A percentile compares a stretch with the other conserved stretches of the same genome.
phyloP scores from a whole-genome alignment of 768 basidiomycete species.

The Macrocybe gigantea region DNA sequence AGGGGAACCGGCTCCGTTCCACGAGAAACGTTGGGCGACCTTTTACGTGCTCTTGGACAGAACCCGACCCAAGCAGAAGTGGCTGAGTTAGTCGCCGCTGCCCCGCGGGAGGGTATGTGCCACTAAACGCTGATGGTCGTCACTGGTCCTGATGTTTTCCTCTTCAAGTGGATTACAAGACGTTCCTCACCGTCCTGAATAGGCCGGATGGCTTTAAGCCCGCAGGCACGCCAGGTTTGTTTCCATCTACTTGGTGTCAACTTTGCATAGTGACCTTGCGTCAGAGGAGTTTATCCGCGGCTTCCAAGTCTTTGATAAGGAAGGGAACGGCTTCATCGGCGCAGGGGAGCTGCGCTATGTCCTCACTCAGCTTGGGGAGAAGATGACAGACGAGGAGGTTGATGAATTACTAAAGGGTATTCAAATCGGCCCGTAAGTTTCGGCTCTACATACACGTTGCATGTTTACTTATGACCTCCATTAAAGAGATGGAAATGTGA shows the following conservation, averaged over 20 bases:
- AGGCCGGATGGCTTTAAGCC: constrained; percentile 97
- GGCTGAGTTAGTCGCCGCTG: constrained; percentile 63
- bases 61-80: constrained; percentile 99
- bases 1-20: constrained; percentile 89
- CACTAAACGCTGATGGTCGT: constrained; percentile 1
- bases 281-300: constrained; percentile 98
- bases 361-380: constrained; percentile 94
- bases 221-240: constrained; percentile 86
- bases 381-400: constrained; percentile 97
- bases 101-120: constrained; percentile 69
- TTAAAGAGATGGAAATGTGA: constrained; percentile 88
- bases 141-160: background rate
- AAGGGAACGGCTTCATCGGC: constrained; percentile 87
- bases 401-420: constrained; percentile 97
- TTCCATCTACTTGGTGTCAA: background rate
- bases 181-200: constrained; percentile 87
- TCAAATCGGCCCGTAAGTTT: constrained; percentile 77
- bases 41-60: constrained; percentile 91
- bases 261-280: background rate
- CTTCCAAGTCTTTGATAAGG: constrained; percentile 98
- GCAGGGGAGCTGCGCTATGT: constrained; percentile 91
- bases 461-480: background rate
- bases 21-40: constrained; percentile 83
- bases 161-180: constrained; percentile 79
- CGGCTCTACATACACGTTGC: background rate